Conservation (phyloP, 345 rosid species). For the Populus euphratica region DNA sequence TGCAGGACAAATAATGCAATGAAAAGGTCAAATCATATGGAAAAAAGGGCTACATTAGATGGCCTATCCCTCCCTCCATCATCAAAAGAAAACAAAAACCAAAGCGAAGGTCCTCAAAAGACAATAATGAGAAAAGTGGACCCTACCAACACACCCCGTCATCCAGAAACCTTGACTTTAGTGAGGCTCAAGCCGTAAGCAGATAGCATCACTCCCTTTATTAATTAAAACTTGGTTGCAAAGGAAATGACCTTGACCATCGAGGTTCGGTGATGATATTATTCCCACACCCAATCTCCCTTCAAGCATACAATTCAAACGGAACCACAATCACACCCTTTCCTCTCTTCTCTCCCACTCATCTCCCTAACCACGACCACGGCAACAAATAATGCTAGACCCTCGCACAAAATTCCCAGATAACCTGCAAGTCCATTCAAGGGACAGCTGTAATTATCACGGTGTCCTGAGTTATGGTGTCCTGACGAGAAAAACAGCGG, state of each 20-base stretch:
- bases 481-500: constrained; percentile 8
- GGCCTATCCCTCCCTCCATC: not conserved
- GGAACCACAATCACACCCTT: not conserved
- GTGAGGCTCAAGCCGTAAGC: not conserved
- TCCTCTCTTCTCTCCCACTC: not conserved
- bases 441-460: not conserved
- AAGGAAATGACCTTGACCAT: constrained; percentile 8
- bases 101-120: not conserved
- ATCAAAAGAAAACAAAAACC: not conserved
- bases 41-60: not conserved
- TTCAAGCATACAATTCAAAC: not conserved
- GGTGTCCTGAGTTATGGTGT: not conserved
- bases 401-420: constrained; percentile 21
- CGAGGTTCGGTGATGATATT: not conserved
- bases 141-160: not conserved
- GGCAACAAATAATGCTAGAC: constrained; percentile 29
- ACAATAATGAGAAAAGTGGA: not conserved
- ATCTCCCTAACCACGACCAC: not conserved
- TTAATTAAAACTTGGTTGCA: not conserved
- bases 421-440: constrained; percentile 21
- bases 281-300: not conserved
- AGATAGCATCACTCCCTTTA: not conserved
- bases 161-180: constrained; percentile 41
- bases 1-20: not conserved
- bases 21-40: not conserved